Evolutionary conservation across 2,329 filamentous ascomycete genomes (phyloP).

Genomic region (Trematosphaeria pertusa): DNA sequence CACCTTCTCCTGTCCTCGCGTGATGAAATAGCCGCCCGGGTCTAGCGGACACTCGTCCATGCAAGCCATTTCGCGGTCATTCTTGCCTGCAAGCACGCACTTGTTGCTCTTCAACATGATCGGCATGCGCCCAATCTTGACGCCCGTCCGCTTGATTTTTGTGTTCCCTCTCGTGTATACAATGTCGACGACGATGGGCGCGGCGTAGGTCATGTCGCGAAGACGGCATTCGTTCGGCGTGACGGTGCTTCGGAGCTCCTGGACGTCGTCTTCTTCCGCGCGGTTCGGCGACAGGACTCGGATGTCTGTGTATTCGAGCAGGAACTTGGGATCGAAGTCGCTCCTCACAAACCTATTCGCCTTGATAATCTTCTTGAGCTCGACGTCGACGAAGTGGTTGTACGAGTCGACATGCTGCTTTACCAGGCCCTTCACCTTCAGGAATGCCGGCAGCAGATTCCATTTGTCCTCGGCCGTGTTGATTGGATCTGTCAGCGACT

Average conservation of each 20-base stretch:
- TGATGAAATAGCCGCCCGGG: conserved; percentile 96
- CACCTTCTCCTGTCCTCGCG: conserved; percentile 97
- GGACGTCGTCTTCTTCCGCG: conserved; percentile 73
- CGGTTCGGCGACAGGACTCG: conserved; percentile 83
- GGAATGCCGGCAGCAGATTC: conserved; percentile 94
- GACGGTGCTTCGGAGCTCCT: conserved; percentile 60
- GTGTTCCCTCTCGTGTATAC: conserved; percentile 85
- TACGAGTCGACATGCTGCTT: conserved; percentile 99
- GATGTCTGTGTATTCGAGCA: conserved; percentile 90
- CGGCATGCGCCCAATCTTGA: conserved; percentile 88
- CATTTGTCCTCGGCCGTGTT: conserved; percentile 86
- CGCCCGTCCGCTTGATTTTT: conserved; percentile 73
- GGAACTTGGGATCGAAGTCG: conserved; percentile 92
- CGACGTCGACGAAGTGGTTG: conserved; percentile 96
- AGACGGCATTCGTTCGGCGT: conserved; percentile 96
- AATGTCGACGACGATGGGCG: conserved; percentile 91
- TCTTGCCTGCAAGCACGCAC: conserved; percentile 83
- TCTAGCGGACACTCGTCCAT: conserved; percentile 97
- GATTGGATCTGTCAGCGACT: conserved; percentile 72
- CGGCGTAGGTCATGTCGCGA: conserved; percentile 97
- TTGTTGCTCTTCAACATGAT: conserved; percentile 97
- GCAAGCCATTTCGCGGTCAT: conserved; percentile 84
- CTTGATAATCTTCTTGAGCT: conserved; percentile 95
- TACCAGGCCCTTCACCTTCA: conserved; percentile 95
- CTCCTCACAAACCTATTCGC: conserved; percentile 88